These are phyloP conservation scores for Globisporangium polare DNA, from an alignment of 352 stramenopile genomes.

Conservation along the genomic window DNA sequence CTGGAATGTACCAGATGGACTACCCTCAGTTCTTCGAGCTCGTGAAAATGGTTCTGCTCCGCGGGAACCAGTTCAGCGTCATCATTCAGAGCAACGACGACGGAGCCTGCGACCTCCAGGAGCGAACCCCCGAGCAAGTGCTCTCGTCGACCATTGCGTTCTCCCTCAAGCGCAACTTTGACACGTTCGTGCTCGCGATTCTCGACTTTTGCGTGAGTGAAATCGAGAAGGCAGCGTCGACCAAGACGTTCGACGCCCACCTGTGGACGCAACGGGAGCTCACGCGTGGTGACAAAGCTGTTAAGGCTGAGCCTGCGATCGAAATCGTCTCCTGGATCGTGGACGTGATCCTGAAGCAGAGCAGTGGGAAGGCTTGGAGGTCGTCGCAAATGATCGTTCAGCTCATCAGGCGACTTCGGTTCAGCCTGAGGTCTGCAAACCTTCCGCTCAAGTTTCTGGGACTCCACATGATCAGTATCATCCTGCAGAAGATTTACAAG, in stretches of 20 bases:
- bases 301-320: constrained; percentile 61
- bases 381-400: constrained; percentile 6
- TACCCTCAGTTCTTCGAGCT: constrained; percentile 32
- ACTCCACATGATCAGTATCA: constrained; percentile 42
- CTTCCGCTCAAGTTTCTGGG: constrained; percentile 59
- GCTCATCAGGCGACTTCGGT: constrained; percentile 22
- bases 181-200: constrained; percentile 17
- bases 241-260: constrained; percentile 48
- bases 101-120: not conserved
- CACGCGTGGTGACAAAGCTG: constrained; percentile 34
- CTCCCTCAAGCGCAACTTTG: constrained; percentile 7
- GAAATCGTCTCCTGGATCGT: constrained; percentile 72
- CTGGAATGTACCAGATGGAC: not conserved
- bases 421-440: constrained; percentile 42
- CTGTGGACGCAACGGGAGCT: constrained; percentile 81
- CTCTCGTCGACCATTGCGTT: not conserved
- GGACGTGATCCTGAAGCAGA: constrained; percentile 33
- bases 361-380: not conserved
- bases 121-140: constrained; percentile 11
- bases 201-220: constrained; percentile 59
- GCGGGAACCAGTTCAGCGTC: constrained; percentile 40
- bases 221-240: constrained; percentile 49
- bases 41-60: constrained; percentile 47
- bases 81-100: not conserved
- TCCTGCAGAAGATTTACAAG: constrained; percentile 21